These are phyloP conservation scores for Fusarium xylarioides DNA, from an alignment of 2,329 filamentous ascomycete genomes.

Conservation along the genomic window DNA sequence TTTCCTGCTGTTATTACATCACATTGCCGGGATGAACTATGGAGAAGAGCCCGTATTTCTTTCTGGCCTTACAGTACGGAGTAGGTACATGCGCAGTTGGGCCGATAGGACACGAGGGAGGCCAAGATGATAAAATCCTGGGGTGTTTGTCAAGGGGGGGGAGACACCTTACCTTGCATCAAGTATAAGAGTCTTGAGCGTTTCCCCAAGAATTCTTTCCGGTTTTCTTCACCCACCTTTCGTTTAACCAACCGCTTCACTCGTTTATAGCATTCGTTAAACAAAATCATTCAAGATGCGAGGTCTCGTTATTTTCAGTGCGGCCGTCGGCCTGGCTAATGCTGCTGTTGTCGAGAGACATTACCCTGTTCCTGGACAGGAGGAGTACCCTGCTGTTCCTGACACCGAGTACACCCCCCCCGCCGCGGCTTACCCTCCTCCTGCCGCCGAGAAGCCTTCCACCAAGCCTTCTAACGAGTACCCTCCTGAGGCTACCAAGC, in stretches of 20 bases:
- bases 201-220: neutral
- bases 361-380: constrained; percentile 9
- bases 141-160: neutral
- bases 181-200: constrained; percentile 25
- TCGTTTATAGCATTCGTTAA: constrained; percentile 27
- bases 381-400: neutral
- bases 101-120: constrained; percentile 18
- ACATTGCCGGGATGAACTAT: constrained; percentile 20
- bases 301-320: constrained; percentile 30
- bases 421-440: neutral
- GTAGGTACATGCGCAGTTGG: neutral
- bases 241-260: constrained; percentile 28
- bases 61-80: neutral
- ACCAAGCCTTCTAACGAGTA: neutral
- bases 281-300: constrained; percentile 15
- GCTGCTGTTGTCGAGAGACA: constrained; percentile 29
- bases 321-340: constrained; percentile 34
- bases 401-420: constrained; percentile 5
- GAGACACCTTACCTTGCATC: neutral
- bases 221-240: constrained; percentile 23
- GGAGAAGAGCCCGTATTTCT: constrained; percentile 31
- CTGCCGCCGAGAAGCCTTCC: neutral
- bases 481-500: neutral
- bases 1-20: constrained; percentile 24
- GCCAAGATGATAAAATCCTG: constrained; percentile 7